phyloP scores from a whole-genome alignment of 1,139 yeast species.

The Scheffersomyces insectosa region DNA sequence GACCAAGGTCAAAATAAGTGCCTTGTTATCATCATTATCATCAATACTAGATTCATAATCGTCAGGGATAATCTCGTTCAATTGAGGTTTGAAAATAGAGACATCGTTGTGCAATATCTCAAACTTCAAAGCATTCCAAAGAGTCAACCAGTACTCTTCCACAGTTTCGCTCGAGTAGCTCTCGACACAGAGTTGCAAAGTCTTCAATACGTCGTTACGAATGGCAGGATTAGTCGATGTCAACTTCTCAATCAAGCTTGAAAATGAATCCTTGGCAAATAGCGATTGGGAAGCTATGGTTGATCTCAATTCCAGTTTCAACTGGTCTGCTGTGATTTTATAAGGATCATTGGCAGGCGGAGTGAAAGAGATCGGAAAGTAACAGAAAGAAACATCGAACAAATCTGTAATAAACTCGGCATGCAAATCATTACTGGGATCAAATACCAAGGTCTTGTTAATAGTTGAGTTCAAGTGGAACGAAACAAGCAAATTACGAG shows the following conservation, averaged over 20 bases:
- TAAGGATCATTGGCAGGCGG: slow-evolving; percentile 94
- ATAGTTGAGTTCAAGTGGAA: slow-evolving; percentile 59
- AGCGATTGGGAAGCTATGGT: slow-evolving; percentile 65
- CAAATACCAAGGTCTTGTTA: slow-evolving; percentile 45
- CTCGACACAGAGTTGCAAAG: slow-evolving; percentile 58
- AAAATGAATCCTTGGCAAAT: slow-evolving; percentile 74
- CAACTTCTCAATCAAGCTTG: slow-evolving; percentile 79
- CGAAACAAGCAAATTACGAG: slow-evolving; percentile 75
- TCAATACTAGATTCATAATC: slow-evolving; percentile 28
- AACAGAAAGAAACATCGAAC: slow-evolving; percentile 89
- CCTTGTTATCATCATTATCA: slow-evolving; percentile 40
- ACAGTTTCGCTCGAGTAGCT: slow-evolving; percentile 49
- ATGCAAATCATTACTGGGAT: slow-evolving; percentile 41
- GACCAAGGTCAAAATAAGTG: slow-evolving; percentile 48
- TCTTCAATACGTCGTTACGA: slow-evolving; percentile 71
- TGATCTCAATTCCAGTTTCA: slow-evolving; percentile 57
- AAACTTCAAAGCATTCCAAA: slow-evolving; percentile 89
- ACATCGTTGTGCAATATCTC: slow-evolving; percentile 78
- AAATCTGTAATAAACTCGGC: slow-evolving; percentile 47
- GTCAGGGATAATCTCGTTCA: slow-evolving; percentile 28
- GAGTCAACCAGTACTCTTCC: slow-evolving; percentile 62
- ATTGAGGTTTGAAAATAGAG: slow-evolving; percentile 31
- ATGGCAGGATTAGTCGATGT: slow-evolving; percentile 79
- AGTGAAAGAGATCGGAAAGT: slow-evolving; percentile 92
- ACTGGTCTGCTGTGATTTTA: slow-evolving; percentile 70